phyloP scores from a whole-genome alignment of 257 asterid species.

The Solanum rostratum region DNA sequence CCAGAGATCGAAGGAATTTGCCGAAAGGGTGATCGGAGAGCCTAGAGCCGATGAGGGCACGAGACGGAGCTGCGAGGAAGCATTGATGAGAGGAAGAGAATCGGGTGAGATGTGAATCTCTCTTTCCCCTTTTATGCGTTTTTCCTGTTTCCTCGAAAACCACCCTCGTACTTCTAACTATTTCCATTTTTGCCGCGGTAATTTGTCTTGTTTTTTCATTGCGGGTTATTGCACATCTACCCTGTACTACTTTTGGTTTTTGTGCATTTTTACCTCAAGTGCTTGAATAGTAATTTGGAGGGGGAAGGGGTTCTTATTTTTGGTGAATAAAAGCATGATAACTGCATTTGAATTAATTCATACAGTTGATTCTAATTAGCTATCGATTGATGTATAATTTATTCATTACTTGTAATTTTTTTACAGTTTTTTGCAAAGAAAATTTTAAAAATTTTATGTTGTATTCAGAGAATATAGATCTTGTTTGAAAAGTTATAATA shows the following conservation, averaged over 20 bases:
- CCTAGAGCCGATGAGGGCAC: conserved; percentile 5
- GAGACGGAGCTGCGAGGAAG: not conserved
- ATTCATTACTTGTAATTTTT: too few relatives aligned
- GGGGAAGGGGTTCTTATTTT: too few relatives aligned
- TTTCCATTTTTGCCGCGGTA: not conserved
- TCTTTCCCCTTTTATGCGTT: conserved; percentile 2
- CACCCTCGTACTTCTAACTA: not conserved
- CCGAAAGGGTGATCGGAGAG: not conserved
- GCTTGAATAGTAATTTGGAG: not conserved
- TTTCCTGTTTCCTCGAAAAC: not conserved
- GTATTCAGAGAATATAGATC: too few relatives aligned
- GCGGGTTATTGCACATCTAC: not conserved
- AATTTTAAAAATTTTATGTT: too few relatives aligned
- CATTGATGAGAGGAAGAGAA: conserved; percentile 15
- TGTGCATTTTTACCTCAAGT: not conserved
- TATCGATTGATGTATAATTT: too few relatives aligned
- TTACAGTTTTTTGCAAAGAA: too few relatives aligned
- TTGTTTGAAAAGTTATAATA: too few relatives aligned
- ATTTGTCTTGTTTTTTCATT: not conserved
- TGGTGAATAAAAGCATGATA: too few relatives aligned
- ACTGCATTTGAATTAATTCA: too few relatives aligned
- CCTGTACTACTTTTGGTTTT: not conserved
- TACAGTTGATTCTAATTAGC: too few relatives aligned
- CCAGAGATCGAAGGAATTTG: not conserved
- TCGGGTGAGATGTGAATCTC: conserved; percentile 33